These are phyloP conservation scores for Solidago caesia DNA, from an alignment of 129 eudicot species.

Conservation along the genomic window DNA sequence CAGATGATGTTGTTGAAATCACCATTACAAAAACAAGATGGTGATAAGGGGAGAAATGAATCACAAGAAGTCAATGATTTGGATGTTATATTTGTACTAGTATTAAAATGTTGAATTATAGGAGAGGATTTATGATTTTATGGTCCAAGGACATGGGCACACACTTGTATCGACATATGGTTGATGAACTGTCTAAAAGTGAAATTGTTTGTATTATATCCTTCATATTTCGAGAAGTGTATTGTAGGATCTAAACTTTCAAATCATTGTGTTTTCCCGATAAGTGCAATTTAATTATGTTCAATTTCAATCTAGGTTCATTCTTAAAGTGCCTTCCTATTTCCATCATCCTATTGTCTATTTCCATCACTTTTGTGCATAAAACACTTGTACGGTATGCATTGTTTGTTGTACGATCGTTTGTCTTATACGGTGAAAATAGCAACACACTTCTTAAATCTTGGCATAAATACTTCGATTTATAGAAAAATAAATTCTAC, in stretches of 20 bases:
- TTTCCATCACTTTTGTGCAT: too few relatives aligned
- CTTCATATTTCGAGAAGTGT: background rate
- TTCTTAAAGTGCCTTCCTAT: too few relatives aligned
- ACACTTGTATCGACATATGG: conserved; percentile 8
- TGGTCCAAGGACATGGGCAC: conserved; percentile 27
- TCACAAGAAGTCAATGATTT: background rate
- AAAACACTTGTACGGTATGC: too few relatives aligned
- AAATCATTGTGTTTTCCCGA: background rate
- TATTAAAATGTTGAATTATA: conserved; percentile 1
- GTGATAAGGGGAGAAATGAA: background rate
- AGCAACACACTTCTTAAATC: too few relatives aligned
- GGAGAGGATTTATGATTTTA: conserved; percentile 17
- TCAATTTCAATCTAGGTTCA: too few relatives aligned
- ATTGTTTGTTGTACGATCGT: too few relatives aligned
- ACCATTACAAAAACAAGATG: background rate
- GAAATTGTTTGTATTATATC: background rate
- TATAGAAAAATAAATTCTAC: too few relatives aligned
- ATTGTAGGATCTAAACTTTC: background rate
- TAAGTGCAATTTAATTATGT: too few relatives aligned
- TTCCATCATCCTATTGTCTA: too few relatives aligned
- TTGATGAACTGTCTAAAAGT: conserved; percentile 12
- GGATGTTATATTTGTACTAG: background rate
- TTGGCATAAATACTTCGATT: too few relatives aligned
- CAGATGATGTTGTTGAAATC: background rate
- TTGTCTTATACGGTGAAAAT: too few relatives aligned